phyloP scores from a whole-genome alignment of 1,284 basidiomycete species.

The Apiotrichum gamsii region DNA sequence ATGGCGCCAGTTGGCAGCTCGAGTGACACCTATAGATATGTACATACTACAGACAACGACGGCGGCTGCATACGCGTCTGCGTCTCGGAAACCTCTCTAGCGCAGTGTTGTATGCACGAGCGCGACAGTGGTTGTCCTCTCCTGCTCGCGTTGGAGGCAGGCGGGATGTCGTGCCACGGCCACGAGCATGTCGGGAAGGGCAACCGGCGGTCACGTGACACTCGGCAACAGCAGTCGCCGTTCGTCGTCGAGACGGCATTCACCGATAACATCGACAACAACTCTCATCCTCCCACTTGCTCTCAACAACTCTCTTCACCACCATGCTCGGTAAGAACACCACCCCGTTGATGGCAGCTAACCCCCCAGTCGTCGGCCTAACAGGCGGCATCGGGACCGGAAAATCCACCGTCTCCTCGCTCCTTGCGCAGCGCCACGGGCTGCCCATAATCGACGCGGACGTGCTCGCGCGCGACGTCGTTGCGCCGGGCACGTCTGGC shows the following conservation, averaged over 20 bases:
- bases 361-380: conserved; percentile 72
- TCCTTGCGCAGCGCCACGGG: conserved; percentile 55
- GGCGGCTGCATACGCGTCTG: no score
- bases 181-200: no score
- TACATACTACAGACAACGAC: no score
- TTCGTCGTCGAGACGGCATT: neutral
- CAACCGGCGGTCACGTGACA: neutral
- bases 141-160: no score
- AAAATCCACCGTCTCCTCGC: conserved; percentile 81
- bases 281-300: no score
- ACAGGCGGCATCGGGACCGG: conserved; percentile 96
- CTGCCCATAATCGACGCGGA: conserved; percentile 90
- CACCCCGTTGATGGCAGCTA: no score
- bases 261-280: no score
- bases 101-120: no score
- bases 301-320: neutral
- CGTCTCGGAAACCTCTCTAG: no score
- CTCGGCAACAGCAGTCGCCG: neutral
- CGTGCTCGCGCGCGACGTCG: conserved; percentile 77
- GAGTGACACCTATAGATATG: no score
- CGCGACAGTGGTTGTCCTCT: no score
- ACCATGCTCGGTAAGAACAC: conserved; percentile 2
- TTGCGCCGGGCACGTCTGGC: conserved; percentile 73
- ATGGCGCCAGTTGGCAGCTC: no score
- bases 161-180: neutral